Conservation (phyloP, 1,139 yeast genomes). For the Trichomonascaceae sp. region DNA sequence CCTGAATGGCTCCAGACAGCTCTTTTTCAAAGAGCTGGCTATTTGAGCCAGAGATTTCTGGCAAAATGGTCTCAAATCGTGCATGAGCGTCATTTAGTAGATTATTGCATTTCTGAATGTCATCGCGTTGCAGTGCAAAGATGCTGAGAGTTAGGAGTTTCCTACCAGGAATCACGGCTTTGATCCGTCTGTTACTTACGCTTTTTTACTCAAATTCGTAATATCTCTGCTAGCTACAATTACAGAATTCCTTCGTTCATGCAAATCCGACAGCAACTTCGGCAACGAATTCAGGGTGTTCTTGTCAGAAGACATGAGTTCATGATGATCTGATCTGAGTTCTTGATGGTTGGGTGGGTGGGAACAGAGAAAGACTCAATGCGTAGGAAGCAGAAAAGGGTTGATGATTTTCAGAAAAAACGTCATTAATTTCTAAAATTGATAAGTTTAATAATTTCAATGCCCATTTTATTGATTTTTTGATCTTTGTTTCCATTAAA, state of each 20-base stretch:
- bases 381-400: no score
- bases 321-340: not conserved
- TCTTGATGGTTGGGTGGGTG: no score
- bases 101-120: not conserved
- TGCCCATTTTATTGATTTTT: no score
- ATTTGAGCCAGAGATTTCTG: slow-evolving; percentile 16
- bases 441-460: no score
- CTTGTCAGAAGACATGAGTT: not conserved
- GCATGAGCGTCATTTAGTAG: slow-evolving; percentile 1
- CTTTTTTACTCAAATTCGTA: slow-evolving; percentile 37
- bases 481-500: no score
- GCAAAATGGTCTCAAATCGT: slow-evolving; percentile 14
- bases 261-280: slow-evolving; percentile 23
- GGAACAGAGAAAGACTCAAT: no score
- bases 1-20: slow-evolving; percentile 30
- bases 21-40: slow-evolving; percentile 19
- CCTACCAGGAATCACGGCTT: not conserved
- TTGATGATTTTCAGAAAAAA: no score
- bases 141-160: slow-evolving; percentile 19
- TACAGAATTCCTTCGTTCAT: slow-evolving; percentile 36
- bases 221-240: slow-evolving; percentile 37
- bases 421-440: no score
- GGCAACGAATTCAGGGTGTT: not conserved
- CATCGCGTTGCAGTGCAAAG: slow-evolving; percentile 35
- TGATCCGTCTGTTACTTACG: slow-evolving; percentile 17